Evolutionary conservation across 2,329 filamentous ascomycete species (phyloP), one percentile per base, ranked within the genome.

Genomic region (Penicillium aurantiogriseum): DNA sequence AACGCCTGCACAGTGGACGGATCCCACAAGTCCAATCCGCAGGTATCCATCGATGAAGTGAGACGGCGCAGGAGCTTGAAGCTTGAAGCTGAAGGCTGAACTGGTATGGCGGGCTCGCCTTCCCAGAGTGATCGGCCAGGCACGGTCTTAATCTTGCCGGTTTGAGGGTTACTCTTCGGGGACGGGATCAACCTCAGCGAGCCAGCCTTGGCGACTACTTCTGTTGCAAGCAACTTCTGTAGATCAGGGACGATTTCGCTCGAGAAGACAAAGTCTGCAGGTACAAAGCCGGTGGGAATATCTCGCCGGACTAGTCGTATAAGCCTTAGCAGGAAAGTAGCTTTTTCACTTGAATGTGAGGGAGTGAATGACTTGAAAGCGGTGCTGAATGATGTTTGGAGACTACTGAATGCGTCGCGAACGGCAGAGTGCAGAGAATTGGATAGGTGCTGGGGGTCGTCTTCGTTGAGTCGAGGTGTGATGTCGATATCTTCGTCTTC

Each of bases 21-120:
- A 52, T 88, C 92, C 92, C 92, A 97, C 3, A 97, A 74, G 71
- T 97, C 93, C 45, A 84, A 79, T 0, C 92, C 92, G 3, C 83
- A 78, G 13, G 81, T 78, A 4, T 83, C 83, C 91, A 97, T 95
- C 5, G 81, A 79, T 46, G 78, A 76, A 5, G 85, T 83, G 29
- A 96, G 69, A 44, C 80, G 80, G 25, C 85, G 84, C 48, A 97
- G 69, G 54, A 95, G 87, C 58, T 82, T 84, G 69, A 96, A 96
- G 0, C 86, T 79, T 21, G 82, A 81, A 0, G 90, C 87, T 0
- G 91, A 93, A 1, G 91, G 91, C 67, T 94, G 90, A 6, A 86
- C 81, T 0, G 93, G 93, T 42, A 96, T 72, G 27, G 85, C 80
- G 0, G 90, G 89, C 38, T 84, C 79, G 0, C 90, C 90, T 70